Conservation (phyloP, 108 stramenopile species). For the Seminavis robusta region DNA sequence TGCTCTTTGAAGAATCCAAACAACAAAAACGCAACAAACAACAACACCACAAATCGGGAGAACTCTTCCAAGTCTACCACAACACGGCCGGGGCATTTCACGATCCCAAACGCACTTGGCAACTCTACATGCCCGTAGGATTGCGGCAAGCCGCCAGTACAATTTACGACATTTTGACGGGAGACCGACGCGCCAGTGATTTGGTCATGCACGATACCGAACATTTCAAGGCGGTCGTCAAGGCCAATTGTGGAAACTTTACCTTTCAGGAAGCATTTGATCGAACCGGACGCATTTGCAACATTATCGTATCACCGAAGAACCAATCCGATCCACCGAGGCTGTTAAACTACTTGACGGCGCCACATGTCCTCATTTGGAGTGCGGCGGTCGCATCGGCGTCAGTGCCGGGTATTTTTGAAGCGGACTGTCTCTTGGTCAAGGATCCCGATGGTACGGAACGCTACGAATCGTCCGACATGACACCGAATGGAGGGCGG, state of each 20-base stretch:
- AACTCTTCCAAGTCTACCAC: conserved; percentile 30
- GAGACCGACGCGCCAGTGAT: conserved; percentile 73
- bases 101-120: conserved; percentile 70
- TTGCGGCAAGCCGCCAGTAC: conserved; percentile 57
- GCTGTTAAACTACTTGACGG: conserved; percentile 96
- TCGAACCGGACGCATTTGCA: conserved; percentile 96
- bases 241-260: conserved; percentile 88
- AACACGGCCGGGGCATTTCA: conserved; percentile 60
- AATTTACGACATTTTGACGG: conserved; percentile 69
- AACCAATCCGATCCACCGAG: conserved; percentile 89
- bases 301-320: conserved; percentile 93
- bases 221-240: conserved; percentile 78
- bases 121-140: conserved; percentile 65
- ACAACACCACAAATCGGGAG: too few relatives aligned
- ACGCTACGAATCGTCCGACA: conserved; percentile 61
- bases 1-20: conserved; percentile 11
- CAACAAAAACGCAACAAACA: background rate
- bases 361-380: conserved; percentile 98
- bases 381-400: conserved; percentile 94
- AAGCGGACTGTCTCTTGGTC: conserved; percentile 89
- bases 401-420: conserved; percentile 95
- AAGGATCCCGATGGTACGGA: conserved; percentile 94
- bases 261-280: conserved; percentile 99
- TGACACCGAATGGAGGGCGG: conserved; percentile 33
- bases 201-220: conserved; percentile 91